Percentiles rank a stretch among this genome's conserved stretches.
These are phyloP conservation scores for Potentilla sterilis DNA, from an alignment of 306 rosid genomes.

Conservation along the genomic window DNA sequence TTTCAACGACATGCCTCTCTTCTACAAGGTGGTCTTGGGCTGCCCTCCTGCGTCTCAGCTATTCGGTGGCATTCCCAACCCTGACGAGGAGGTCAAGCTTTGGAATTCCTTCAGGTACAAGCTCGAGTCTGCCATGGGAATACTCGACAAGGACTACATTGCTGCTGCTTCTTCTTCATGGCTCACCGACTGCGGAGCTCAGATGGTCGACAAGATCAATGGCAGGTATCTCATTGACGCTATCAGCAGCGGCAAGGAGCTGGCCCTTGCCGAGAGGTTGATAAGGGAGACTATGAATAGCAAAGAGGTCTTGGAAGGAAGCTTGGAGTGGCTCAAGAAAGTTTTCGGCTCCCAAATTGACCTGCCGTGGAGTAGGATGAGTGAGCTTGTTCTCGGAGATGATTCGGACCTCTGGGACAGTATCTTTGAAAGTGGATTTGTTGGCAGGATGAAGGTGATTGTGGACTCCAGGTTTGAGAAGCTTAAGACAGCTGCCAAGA, in stretches of 20 bases:
- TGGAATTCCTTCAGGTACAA: slow-evolving; percentile 87
- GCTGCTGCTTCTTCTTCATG: slow-evolving; percentile 68
- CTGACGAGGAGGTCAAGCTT: slow-evolving; percentile 92
- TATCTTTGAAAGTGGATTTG: slow-evolving; percentile 76
- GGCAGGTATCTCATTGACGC: slow-evolving; percentile 72
- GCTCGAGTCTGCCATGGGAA: slow-evolving; percentile 60
- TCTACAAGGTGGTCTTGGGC: slow-evolving; percentile 67
- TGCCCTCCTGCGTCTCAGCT: slow-evolving; percentile 87
- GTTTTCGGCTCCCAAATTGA: slow-evolving; percentile 94
- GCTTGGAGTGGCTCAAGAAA: slow-evolving; percentile 91
- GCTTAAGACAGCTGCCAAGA: slow-evolving; percentile 46
- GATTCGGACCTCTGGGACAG: slow-evolving; percentile 94
- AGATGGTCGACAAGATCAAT: slow-evolving; percentile 57
- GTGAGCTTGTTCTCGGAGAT: slow-evolving; percentile 90
- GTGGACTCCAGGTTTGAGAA: slow-evolving; percentile 59
- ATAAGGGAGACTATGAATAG: slow-evolving; percentile 91
- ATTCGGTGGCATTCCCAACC: slow-evolving; percentile 94
- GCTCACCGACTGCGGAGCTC: slow-evolving; percentile 71
- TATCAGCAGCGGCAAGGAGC: slow-evolving; percentile 66
- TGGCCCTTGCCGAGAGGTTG: slow-evolving; percentile 82
- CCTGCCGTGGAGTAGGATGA: slow-evolving; percentile 94
- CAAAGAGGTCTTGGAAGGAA: slow-evolving; percentile 81
- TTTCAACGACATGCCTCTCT: slow-evolving; percentile 85
- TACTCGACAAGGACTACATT: slow-evolving; percentile 69
- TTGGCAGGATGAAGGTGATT: slow-evolving; percentile 74